Evolutionary conservation across 2,329 filamentous ascomycete genomes (phyloP).

Genomic region (Xenoacremonium recifei): DNA sequence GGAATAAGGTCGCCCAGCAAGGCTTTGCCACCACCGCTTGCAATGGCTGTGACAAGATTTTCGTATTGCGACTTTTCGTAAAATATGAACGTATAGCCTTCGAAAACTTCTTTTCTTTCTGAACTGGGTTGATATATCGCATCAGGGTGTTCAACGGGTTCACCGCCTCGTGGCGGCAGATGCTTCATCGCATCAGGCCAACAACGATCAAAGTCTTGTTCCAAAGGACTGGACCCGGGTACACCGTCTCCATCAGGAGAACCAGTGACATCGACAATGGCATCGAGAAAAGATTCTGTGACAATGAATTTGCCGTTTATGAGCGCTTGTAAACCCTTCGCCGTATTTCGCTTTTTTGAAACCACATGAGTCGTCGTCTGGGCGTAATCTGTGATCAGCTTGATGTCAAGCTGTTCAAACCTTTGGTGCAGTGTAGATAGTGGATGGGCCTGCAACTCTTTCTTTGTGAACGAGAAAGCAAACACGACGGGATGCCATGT

Average conservation of each 20-base stretch:
- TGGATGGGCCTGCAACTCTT: slow-evolving; percentile 66
- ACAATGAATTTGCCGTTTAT: slow-evolving; percentile 81
- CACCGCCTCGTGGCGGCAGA: slow-evolving; percentile 72
- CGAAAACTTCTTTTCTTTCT: slow-evolving; percentile 69
- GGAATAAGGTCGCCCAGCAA: slow-evolving; percentile 62
- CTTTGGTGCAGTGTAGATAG: slow-evolving; percentile 59
- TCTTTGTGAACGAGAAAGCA: slow-evolving; percentile 73
- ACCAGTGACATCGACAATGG: slow-evolving; percentile 61
- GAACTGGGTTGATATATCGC: slow-evolving; percentile 71
- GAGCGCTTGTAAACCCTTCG: slow-evolving; percentile 82
- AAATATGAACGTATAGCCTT: slow-evolving; percentile 87
- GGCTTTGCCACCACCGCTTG: slow-evolving; percentile 79
- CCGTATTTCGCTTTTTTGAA: slow-evolving; percentile 83
- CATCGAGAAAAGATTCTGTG: slow-evolving; percentile 69
- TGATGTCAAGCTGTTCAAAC: slow-evolving; percentile 86
- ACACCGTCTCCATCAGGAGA: slow-evolving; percentile 45
- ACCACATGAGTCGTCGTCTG: slow-evolving; percentile 82
- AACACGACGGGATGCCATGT: slow-evolving; percentile 80
- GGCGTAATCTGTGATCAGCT: slow-evolving; percentile 72
- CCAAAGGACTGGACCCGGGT: slow-evolving; percentile 57
- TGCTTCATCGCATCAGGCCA: slow-evolving; percentile 77
- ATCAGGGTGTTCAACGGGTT: slow-evolving; percentile 67
- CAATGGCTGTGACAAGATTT: slow-evolving; percentile 71
- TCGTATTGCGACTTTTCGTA: slow-evolving; percentile 74
- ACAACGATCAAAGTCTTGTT: slow-evolving; percentile 72